A percentile compares a stretch with the other conserved stretches of the same genome.
Conservation (phyloP, 108 stramenopile species). For the Skeletonema marinoi region DNA sequence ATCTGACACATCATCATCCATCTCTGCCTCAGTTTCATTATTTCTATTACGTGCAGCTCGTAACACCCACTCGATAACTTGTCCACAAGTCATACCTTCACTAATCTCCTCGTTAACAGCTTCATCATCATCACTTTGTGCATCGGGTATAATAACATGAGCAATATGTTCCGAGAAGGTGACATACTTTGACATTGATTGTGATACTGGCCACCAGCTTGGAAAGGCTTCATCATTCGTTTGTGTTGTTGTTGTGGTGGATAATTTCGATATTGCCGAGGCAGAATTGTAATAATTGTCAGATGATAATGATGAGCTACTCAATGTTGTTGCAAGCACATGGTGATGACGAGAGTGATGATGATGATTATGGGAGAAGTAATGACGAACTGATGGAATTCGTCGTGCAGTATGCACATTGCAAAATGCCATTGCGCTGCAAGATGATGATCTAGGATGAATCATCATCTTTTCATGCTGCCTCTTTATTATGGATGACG, state of each 20-base stretch:
- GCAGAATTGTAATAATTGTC: constrained; percentile 5
- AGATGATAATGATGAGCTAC: background rate
- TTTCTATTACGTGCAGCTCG: constrained; percentile 5
- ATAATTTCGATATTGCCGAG: background rate
- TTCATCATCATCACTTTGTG: background rate
- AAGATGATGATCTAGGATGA: background rate
- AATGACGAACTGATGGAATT: background rate
- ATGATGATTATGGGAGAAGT: too few relatives aligned
- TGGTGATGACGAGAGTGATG: background rate
- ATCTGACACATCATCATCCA: background rate
- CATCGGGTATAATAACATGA: constrained; percentile 37
- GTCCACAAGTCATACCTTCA: constrained; percentile 16
- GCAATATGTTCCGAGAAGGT: constrained; percentile 38
- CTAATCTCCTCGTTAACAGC: background rate
- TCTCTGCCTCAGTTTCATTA: background rate
- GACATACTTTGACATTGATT: constrained; percentile 16
- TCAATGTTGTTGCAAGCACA: background rate
- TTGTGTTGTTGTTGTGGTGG: background rate
- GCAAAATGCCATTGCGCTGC: background rate
- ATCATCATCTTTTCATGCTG: too few relatives aligned
- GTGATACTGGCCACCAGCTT: constrained; percentile 29
- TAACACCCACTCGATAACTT: constrained; percentile 36
- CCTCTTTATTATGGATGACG: too few relatives aligned
- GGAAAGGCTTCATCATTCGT: constrained; percentile 13
- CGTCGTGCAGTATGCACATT: background rate